These are phyloP conservation scores for Auricularia cornea DNA, from an alignment of 768 basidiomycete species.

Conservation along the genomic window DNA sequence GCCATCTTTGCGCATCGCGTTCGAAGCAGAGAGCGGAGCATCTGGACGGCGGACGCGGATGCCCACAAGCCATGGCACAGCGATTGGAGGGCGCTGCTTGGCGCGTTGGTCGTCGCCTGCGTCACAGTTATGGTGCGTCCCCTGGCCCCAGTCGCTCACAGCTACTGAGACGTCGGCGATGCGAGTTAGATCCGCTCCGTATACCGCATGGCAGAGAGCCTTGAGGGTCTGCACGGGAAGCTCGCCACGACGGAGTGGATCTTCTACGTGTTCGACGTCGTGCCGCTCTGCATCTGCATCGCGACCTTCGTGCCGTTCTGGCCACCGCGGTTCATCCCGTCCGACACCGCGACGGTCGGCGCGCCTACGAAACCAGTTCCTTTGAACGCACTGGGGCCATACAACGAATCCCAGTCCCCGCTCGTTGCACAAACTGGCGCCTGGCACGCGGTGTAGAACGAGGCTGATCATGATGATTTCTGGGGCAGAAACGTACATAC, in stretches of 20 bases:
- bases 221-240: slow-evolving; percentile 49
- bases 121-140: slow-evolving; percentile 51
- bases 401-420: no score
- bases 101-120: slow-evolving; percentile 45
- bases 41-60: slow-evolving; percentile 30
- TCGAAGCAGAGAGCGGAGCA: slow-evolving; percentile 28
- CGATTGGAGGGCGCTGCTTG: slow-evolving; percentile 53
- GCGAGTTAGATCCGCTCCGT: slow-evolving; percentile 22
- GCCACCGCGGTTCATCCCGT: slow-evolving; percentile 40
- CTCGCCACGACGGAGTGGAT: slow-evolving; percentile 51
- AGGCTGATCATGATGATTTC: no score
- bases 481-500: no score
- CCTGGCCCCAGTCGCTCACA: not conserved
- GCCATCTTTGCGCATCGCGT: slow-evolving; percentile 43
- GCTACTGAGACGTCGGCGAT: not conserved
- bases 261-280: slow-evolving; percentile 61
- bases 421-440: no score
- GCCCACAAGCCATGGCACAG: slow-evolving; percentile 36
- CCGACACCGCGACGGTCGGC: not conserved
- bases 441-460: no score
- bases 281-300: slow-evolving; percentile 57
- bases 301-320: slow-evolving; percentile 52
- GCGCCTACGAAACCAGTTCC: not conserved
- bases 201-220: slow-evolving; percentile 42
- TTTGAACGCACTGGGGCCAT: not conserved